These are phyloP conservation scores for Lindgomyces ingoldianus DNA, from an alignment of 495 filamentous ascomycete species.

Conservation along the genomic window DNA sequence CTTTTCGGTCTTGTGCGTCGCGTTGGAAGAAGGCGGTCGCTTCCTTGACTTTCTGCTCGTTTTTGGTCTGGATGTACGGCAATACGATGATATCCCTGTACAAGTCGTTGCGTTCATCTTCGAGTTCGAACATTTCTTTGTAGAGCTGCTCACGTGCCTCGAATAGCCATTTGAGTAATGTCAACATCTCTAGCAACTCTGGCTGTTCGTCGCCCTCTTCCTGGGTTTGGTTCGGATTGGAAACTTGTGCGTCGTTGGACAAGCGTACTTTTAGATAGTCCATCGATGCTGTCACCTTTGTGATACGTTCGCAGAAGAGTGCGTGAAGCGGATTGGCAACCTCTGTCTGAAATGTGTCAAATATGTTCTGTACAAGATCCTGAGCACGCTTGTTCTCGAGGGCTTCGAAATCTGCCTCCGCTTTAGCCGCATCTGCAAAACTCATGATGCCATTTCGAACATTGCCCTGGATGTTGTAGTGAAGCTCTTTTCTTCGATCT, in stretches of 20 bases:
- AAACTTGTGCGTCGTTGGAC: slow-evolving; percentile 69
- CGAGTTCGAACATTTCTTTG: slow-evolving; percentile 76
- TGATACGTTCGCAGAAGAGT: slow-evolving; percentile 57
- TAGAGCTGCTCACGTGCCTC: slow-evolving; percentile 87
- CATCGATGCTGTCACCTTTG: slow-evolving; percentile 61
- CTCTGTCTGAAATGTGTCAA: slow-evolving; percentile 72
- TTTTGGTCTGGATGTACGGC: slow-evolving; percentile 71
- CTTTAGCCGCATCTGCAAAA: slow-evolving; percentile 78
- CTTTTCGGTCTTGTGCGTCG: slow-evolving; percentile 69
- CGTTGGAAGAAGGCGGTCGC: slow-evolving; percentile 78
- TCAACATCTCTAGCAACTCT: slow-evolving; percentile 90
- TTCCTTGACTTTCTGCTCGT: slow-evolving; percentile 71
- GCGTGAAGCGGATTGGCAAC: slow-evolving; percentile 78
- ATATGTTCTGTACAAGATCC: slow-evolving; percentile 66
- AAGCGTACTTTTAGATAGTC: slow-evolving; percentile 69
- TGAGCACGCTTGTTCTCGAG: slow-evolving; percentile 63
- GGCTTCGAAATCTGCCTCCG: slow-evolving; percentile 64
- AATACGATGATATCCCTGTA: slow-evolving; percentile 79
- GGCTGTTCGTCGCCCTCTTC: slow-evolving; percentile 95
- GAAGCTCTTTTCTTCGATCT: slow-evolving; percentile 55
- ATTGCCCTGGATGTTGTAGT: slow-evolving; percentile 67
- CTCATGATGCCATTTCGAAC: slow-evolving; percentile 73
- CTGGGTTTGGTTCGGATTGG: slow-evolving; percentile 77
- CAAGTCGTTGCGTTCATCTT: slow-evolving; percentile 78
- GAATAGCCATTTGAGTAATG: slow-evolving; percentile 95